Evolutionary conservation across 169 alveolate species (phyloP), one percentile per base, ranked within the genome.

Genomic region (Plasmodium cynomolgi): DNA sequence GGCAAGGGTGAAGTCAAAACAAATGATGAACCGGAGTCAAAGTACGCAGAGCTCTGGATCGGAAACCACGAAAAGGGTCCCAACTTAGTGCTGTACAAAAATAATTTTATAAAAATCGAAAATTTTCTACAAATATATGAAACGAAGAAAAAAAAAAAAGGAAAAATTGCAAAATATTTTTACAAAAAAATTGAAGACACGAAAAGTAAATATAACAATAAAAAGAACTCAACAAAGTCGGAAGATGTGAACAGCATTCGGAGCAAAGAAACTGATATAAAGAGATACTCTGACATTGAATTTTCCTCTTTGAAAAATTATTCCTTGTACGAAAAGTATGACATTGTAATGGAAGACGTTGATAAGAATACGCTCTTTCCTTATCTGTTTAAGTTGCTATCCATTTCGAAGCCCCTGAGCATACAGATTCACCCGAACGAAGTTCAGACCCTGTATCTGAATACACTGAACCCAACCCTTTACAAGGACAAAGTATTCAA

Each of bases 351-450:
- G 44, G 68, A 83, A 20, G 91, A 83, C 1, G 62, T 41, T 15
- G 79, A 84, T 41, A 86, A 34, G 7, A 20, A 54, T n/a, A 56
- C 62, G 15, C 47, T 86, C 23, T 86, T 86, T 37, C 93, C 93
- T 1, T 86, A 95, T 56, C 73, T 96, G 73, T 72, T 96, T 50
- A 96, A 96, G 82, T 93, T 96, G 34, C 91, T 96, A n/a, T 91
- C 97, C 9, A 95, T 96, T 17, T 93, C 92, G 11, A 95, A 94
- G 91, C 97, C 97, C 1, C 93, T 96, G 41, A 95, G 97, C 56
- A 79, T 96, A 37, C 97, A 96, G 83, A 81, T 96, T 15, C 97
- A 96, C 90, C 97, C 97, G 3, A 96, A 96, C 84, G 93, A 81
- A 31, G 92, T 73, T 7, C 94, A 86, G 33, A 75, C 93, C 1